Evolutionary conservation across 805 yeast species (phyloP).

Genomic region (Ascoidea tarda): DNA sequence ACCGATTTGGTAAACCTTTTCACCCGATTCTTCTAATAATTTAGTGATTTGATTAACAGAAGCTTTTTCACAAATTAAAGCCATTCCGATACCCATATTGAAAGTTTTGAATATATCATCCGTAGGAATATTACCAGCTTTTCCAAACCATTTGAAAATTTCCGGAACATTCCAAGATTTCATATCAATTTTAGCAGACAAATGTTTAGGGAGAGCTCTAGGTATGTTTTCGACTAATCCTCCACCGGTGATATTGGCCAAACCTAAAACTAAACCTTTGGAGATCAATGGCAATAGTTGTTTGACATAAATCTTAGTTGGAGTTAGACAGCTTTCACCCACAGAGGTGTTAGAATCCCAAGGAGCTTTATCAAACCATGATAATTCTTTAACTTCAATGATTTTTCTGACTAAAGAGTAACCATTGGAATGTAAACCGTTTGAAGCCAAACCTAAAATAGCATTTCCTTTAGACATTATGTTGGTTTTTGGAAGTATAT

Average conservation of each 20-base stretch:
- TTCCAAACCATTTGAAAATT: conserved; percentile 90
- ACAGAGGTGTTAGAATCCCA: conserved; percentile 62
- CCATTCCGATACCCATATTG: conserved; percentile 97
- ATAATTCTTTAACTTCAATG: conserved; percentile 59
- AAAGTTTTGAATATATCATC: conserved; percentile 80
- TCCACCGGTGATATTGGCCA: conserved; percentile 98
- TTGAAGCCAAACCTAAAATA: conserved; percentile 74
- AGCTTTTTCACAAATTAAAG: conserved; percentile 52
- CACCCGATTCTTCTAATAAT: conserved; percentile 50
- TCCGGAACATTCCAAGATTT: conserved; percentile 72
- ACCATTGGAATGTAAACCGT: conserved; percentile 95
- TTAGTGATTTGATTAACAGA: conserved; percentile 44
- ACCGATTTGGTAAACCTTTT: conserved; percentile 63
- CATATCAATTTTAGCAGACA: conserved; percentile 75
- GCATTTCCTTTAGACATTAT: conserved; percentile 71
- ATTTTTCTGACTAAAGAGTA: conserved; percentile 89
- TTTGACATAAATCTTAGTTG: conserved; percentile 91
- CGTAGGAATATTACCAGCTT: conserved; percentile 79
- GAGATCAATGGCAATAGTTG: conserved; percentile 66
- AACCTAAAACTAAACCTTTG: conserved; percentile 60
- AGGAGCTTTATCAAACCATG: conserved; percentile 70
- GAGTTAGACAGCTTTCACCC: conserved; percentile 77
- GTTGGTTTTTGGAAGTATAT: conserved; percentile 57
- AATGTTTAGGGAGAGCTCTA: conserved; percentile 70
- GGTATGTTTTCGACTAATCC: conserved; percentile 95